Percentiles rank a stretch among this genome's conserved stretches.
phyloP scores from a whole-genome alignment of 192 early-diverging fungal genomes.

The Coemansia reversa region DNA sequence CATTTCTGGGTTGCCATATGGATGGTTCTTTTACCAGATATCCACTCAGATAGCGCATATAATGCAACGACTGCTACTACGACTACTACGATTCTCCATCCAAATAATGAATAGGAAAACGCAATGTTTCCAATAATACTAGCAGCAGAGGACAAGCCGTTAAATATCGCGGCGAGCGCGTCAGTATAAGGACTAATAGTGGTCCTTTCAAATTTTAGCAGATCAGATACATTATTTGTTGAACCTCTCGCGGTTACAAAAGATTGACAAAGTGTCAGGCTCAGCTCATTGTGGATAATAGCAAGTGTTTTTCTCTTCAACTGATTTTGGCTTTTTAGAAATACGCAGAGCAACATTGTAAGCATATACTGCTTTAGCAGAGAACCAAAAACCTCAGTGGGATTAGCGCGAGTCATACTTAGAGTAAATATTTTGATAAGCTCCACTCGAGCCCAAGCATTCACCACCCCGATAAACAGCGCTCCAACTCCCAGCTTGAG shows the following conservation, averaged over 20 bases:
- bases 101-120: conserved; percentile 16
- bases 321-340: neutral
- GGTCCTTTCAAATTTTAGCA: conserved; percentile 4
- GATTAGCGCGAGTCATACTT: neutral
- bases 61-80: conserved; percentile 4
- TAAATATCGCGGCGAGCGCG: conserved; percentile 7
- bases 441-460: conserved; percentile 15
- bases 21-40: conserved; percentile 10
- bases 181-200: conserved; percentile 14
- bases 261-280: conserved; percentile 11
- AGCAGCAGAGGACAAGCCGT: neutral
- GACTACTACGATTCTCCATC: conserved; percentile 7
- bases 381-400: neutral
- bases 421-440: conserved; percentile 16
- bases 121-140: conserved; percentile 18
- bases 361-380: conserved; percentile 1
- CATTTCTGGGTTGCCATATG: neutral
- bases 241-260: conserved; percentile 15
- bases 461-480: conserved; percentile 4
- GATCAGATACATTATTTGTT: neutral
- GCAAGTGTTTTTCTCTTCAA: neutral
- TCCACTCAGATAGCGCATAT: conserved; percentile 10
- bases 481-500: conserved; percentile 4
- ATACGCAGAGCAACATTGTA: conserved; percentile 3
- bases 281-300: conserved; percentile 10